Evolutionary conservation across 768 basidiomycete genomes (phyloP), one percentile per base, ranked within the genome.

Genomic region (Hydnomerulius pinastri): DNA sequence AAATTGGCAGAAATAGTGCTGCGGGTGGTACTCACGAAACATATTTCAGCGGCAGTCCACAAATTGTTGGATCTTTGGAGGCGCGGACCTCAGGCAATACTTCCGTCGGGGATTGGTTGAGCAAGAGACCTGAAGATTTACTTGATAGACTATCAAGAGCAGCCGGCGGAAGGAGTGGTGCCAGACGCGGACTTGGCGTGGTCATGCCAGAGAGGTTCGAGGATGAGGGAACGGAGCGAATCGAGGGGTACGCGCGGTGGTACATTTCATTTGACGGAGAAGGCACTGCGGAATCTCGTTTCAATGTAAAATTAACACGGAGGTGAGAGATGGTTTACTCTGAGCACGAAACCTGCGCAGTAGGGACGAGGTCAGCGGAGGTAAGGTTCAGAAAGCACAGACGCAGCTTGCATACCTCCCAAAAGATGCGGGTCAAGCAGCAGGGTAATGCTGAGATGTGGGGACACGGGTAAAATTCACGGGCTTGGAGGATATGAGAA

Each of bases 31-130:
- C 87, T 73, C 64, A 88, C 86, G 87, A 88, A 11, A 90, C 77
- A 53, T 88, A 90, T 86, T 90, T 90, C 59, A 90, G 72, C 12
- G 86, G 87, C 61, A 90, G 58, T 9, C 88, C 88, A 51, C 75
- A 88, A 53, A 90, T 71, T 11, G 77, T 81, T 1, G 87, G 85
- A 0, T 61, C 54, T 50, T 55, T 71, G 11, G 55, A 43, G 3
- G 51, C 43, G 17, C 61, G 62, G 35, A 41, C 58, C 45, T 70
- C 72, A 18, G 62, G 68, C 4, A 60, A 60, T 13, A 72, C 72
- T 10, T 67, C 67, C 29, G 64, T 61, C 1, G 71, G 63, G 8
- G 65, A 57, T 40, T 69, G 66, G 43, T 71, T 72, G 48, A 71
- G 67, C 17, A 68, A 64, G 41, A 68, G 55, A 12, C 69, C 62